A percentile compares a stretch with the other conserved stretches of the same genome.
These are phyloP conservation scores for Boletus subparvulus DNA, from an alignment of 768 basidiomycete genomes.

Conservation along the genomic window DNA sequence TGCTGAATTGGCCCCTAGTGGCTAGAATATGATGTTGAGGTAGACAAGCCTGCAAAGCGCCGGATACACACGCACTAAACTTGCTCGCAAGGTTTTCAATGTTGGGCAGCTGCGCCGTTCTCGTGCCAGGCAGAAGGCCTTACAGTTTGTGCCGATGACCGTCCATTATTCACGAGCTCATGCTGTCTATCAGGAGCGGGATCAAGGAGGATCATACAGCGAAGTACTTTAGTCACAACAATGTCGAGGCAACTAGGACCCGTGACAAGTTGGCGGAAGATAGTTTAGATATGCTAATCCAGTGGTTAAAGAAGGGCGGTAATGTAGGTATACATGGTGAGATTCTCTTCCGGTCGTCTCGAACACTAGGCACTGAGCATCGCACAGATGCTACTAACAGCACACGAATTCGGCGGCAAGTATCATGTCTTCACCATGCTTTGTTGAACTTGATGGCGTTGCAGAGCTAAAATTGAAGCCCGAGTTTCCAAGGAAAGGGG, in stretches of 20 bases:
- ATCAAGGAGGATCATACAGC: conserved; percentile 90
- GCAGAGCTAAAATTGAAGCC: conserved; percentile 77
- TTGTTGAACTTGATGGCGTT: conserved; percentile 2
- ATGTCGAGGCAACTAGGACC: conserved; percentile 68
- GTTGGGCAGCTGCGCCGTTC: conserved; percentile 92
- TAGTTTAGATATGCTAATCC: conserved; percentile 90
- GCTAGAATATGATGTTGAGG: conserved; percentile 97
- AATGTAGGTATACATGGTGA: conserved; percentile 97
- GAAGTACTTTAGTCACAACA: conserved; percentile 85
- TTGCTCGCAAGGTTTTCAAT: conserved; percentile 78
- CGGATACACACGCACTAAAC: not conserved
- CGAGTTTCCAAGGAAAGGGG: conserved; percentile 87
- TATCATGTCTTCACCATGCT: not conserved
- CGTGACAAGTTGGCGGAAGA: conserved; percentile 87
- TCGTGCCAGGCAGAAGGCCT: conserved; percentile 77
- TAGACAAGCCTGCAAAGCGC: conserved; percentile 23
- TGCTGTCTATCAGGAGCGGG: conserved; percentile 53
- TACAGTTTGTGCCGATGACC: conserved; percentile 48
- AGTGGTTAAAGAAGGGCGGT: conserved; percentile 92
- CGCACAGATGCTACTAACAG: conserved; percentile 92
- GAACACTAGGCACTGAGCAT: not conserved
- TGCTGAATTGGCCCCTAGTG: conserved; percentile 55
- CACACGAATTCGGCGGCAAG: conserved; percentile 68
- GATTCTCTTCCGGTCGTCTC: conserved; percentile 12
- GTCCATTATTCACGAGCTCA: conserved; percentile 4